phyloP scores from a whole-genome alignment of 768 basidiomycete genomes.

The Suillus ampliporus region DNA sequence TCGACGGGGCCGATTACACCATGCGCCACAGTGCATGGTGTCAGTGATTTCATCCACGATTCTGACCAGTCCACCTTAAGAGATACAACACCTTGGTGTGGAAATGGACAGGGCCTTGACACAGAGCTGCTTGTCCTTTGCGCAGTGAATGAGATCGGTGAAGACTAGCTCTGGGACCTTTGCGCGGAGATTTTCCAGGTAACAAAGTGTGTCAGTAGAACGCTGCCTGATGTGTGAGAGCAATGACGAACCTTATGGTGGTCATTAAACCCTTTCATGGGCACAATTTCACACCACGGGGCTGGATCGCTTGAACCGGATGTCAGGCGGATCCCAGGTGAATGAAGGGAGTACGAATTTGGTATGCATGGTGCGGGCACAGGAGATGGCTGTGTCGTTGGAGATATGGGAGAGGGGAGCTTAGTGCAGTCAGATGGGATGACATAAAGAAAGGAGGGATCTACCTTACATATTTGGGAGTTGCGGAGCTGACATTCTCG shows the following conservation, averaged over 20 bases:
- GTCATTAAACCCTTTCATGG: slow-evolving; percentile 78
- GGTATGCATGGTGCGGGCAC: slow-evolving; percentile 35
- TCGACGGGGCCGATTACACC: too few relatives aligned
- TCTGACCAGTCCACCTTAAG: too few relatives aligned
- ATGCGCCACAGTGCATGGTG: too few relatives aligned
- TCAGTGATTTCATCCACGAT: too few relatives aligned
- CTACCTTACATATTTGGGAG: too few relatives aligned
- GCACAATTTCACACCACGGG: slow-evolving; percentile 47
- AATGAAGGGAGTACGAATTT: slow-evolving; percentile 31
- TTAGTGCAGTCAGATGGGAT: too few relatives aligned
- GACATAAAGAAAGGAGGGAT: too few relatives aligned
- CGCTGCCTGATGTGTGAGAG: slow-evolving; percentile 80
- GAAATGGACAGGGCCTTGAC: too few relatives aligned
- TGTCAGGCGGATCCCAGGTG: slow-evolving; percentile 18
- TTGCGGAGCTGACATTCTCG: too few relatives aligned
- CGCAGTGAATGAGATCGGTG: too few relatives aligned
- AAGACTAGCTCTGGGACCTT: slow-evolving; percentile 70
- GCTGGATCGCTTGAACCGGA: slow-evolving; percentile 19
- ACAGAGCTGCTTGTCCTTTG: too few relatives aligned
- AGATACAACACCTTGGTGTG: too few relatives aligned
- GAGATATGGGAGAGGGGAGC: slow-evolving; percentile 59
- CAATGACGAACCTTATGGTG: slow-evolving; percentile 88
- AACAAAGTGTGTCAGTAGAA: slow-evolving; percentile 86
- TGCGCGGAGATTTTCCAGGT: slow-evolving; percentile 77
- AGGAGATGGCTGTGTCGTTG: slow-evolving; percentile 45